Evolutionary conservation across 495 filamentous ascomycete genomes (phyloP), one percentile per base, ranked within the genome.

Genomic region (Pyronema omphalodes): DNA sequence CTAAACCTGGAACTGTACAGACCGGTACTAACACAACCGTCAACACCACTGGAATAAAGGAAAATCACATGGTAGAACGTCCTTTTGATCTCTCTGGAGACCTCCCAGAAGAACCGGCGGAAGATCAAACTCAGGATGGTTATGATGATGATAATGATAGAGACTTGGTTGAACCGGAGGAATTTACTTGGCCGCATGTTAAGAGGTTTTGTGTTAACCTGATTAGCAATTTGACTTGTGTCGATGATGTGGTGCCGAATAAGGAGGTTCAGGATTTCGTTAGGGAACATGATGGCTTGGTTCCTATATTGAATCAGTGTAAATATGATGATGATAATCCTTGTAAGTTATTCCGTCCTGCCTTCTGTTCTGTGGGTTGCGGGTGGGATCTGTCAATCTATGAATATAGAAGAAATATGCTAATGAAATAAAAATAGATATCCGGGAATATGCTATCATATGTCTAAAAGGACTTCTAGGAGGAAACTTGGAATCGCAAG

Each of bases 401-500:
- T n/a, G n/a, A 33, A 8, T 11, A 14, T 46, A 6, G 23, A 5
- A 37, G 48, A 8, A 3, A 3, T 19, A n/a, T 49, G 9, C 37
- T 62, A 12, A 46, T 46, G 55, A 6, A 54, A 15, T 5, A 14
- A 3, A 1, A 19, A 18, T 36, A 64, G 61, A 84, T 55, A 86
- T 86, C 58, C 76, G 81, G 54, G 83, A 86, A 58, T 82, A 86
- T 63, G 81, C 82, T 2, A 80, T 86, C 51, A 80, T 86, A 74
- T 85, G 82, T 53, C 63, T 86, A 37, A 76, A 80, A 44, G 84
- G 84, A 65, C 58, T 84, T 56, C 69, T 86, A 8, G 82, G 86
- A 57, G 76, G 76, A 0, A 83, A 82, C 55, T 63, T 68, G 23
- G 75, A 77, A 56, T 85, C 84, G 56, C 76, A 79, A 61, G 72